These are phyloP conservation scores for Xylaria sp. DNA, from an alignment of 2,329 filamentous ascomycete species.

Conservation along the genomic window DNA sequence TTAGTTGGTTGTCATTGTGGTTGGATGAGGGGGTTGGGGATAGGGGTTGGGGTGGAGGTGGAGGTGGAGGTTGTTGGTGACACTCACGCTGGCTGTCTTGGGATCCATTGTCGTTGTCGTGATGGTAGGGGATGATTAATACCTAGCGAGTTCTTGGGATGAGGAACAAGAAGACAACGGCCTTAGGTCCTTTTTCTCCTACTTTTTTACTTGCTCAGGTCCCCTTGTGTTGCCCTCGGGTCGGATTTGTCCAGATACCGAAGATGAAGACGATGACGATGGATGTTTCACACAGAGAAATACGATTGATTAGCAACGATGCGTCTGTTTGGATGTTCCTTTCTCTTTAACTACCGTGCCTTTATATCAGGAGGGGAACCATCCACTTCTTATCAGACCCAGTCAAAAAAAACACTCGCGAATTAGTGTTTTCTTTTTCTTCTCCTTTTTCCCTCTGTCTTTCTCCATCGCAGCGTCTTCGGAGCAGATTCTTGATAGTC, in stretches of 20 bases:
- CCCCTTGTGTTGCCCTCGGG: background rate
- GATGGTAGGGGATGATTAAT: background rate
- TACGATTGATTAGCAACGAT: background rate
- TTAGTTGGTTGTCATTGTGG: slow-evolving; percentile 12
- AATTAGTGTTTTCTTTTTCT: slow-evolving; percentile 4
- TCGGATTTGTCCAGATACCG: slow-evolving; percentile 6
- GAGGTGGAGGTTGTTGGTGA: background rate
- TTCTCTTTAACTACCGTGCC: background rate
- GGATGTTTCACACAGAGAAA: slow-evolving; percentile 11
- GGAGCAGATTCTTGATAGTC: slow-evolving; percentile 24
- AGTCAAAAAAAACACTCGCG: slow-evolving; percentile 3
- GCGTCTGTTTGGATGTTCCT: background rate
- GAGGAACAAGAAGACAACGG: background rate
- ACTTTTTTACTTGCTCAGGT: background rate
- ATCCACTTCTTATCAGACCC: slow-evolving; percentile 13
- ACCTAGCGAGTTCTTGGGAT: background rate
- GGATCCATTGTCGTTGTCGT: slow-evolving; percentile 30
- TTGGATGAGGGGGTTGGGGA: background rate
- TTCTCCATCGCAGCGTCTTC: slow-evolving; percentile 25
- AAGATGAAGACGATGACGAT: slow-evolving; percentile 14
- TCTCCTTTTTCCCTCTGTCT: background rate
- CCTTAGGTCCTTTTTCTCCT: background rate
- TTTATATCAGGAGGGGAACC: slow-evolving; percentile 19
- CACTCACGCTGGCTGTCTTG: slow-evolving; percentile 34
- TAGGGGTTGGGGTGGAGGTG: background rate